These are phyloP conservation scores for Hypoxylon fragiforme DNA, from an alignment of 495 filamentous ascomycete genomes.

Conservation along the genomic window DNA sequence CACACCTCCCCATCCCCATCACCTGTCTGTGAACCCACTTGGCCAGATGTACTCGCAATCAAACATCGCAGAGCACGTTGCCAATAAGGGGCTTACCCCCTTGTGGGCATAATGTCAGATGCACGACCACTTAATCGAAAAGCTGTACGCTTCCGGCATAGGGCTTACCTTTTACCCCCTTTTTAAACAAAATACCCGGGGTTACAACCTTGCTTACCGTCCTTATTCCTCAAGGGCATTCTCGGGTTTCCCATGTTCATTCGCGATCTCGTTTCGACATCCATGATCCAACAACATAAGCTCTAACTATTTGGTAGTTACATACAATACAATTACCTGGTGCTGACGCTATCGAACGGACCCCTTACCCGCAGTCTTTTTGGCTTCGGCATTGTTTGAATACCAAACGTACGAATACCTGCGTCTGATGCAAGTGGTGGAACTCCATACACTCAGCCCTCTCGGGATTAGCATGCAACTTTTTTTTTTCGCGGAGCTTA, in stretches of 20 bases:
- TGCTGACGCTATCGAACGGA: too few species aligned
- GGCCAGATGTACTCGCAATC: conserved; percentile 24
- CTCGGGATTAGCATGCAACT: too few species aligned
- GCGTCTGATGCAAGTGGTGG: too few species aligned
- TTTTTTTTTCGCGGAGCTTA: too few species aligned
- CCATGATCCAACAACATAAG: too few species aligned
- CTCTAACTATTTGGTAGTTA: too few species aligned
- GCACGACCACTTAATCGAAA: conserved; percentile 16
- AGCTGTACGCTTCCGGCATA: conserved; percentile 24
- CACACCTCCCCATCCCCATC: conserved; percentile 18
- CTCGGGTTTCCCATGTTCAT: conserved; percentile 18
- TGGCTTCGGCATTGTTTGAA: too few species aligned
- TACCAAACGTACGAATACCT: too few species aligned
- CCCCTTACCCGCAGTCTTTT: conserved; percentile 1
- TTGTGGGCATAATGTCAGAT: conserved; percentile 23
- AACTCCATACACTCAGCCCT: too few species aligned
- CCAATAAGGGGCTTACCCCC: conserved; percentile 1
- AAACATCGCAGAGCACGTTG: conserved; percentile 15
- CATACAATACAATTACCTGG: too few species aligned
- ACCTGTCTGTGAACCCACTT: conserved; percentile 12
- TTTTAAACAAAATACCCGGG: conserved; percentile 19
- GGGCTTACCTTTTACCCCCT: conserved; percentile 32
- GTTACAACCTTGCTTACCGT: conserved; percentile 30
- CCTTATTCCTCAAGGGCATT: conserved; percentile 22
- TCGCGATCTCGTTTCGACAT: conserved; percentile 25